Base-by-base conservation (phyloP, 148 eudicot species). In the Tetragonia tetragonoides region DNA sequence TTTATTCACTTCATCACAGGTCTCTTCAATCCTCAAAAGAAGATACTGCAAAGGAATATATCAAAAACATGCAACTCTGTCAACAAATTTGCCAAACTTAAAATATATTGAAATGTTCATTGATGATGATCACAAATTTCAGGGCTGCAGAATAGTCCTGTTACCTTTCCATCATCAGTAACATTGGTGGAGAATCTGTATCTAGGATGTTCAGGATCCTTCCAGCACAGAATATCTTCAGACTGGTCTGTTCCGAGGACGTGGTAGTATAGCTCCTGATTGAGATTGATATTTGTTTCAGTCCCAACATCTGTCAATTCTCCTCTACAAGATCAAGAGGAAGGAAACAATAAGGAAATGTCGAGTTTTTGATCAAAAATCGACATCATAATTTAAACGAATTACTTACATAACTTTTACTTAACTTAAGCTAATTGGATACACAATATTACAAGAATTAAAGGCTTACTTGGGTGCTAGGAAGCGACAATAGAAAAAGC, bases 111-210 rank as follows among this genome's bases (percentile, higher is more conserved):
- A 1, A 28, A 28, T 28, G 34, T 28, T 28, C 34, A 28, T 28
- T 28, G 34, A 1, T 28, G 34, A 28, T 0, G 34, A 28, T 28
- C 34, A 28, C 34, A 28, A 28, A 28, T 28, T 28, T 28, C 34
- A 28, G 34, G 34, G 34, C 34, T 28, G 34, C 34, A 28, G 34
- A 28, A 28, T 28, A 78, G 37, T 44, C 49, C 64, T 47, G 64
- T 47, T 76, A 92, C 99, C 97, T 92, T 90, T 10, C 97, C 97
- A 80, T 95, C 99, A 70, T 92, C 92, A 57, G 97, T 91, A 40
- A 95, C 86, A 54, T n/a, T 41, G 57, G 92, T 88, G 3, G 72
- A 78, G 76, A 83, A 86, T 46, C 83, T 42, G 81, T 87, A 85
- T 72, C 79, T 83, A 17, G 99, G 97, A 73, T 92, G 88, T 6